These are phyloP conservation scores for Kickxella alabastrina DNA, from an alignment of 192 early-diverging fungal species.

Conservation along the genomic window DNA sequence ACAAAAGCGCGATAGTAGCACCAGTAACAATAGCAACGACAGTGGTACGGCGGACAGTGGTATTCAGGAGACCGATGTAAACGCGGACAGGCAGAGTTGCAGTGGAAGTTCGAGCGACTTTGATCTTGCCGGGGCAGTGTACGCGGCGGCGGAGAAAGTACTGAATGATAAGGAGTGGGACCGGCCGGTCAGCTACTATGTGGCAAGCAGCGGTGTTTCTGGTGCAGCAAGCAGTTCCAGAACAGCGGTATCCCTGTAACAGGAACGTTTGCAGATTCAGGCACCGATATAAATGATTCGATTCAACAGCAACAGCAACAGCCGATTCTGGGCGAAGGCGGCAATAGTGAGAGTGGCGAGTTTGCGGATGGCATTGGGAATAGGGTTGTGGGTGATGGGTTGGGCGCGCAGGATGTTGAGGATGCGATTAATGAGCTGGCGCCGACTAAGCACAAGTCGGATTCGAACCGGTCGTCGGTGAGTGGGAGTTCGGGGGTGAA, in stretches of 20 bases:
- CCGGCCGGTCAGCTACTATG: constrained; percentile 31
- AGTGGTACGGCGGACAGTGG: too few species aligned
- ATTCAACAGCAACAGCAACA: too few species aligned
- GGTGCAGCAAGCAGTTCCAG: not conserved
- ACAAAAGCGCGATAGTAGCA: too few species aligned
- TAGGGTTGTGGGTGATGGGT: not conserved
- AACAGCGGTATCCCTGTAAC: too few species aligned
- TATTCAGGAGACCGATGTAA: too few species aligned
- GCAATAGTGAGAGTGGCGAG: too few species aligned
- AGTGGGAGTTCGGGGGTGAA: constrained; percentile 6
- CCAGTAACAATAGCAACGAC: too few species aligned
- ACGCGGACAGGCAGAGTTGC: too few species aligned
- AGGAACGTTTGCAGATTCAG: too few species aligned
- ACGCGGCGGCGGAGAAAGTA: constrained; percentile 39
- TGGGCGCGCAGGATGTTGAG: constrained; percentile 13
- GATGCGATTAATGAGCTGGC: constrained; percentile 34
- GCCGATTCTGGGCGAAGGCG: too few species aligned
- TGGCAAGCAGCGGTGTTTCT: constrained; percentile 3
- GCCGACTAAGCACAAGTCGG: constrained; percentile 9
- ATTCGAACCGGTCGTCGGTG: constrained; percentile 1
- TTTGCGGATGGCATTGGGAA: too few species aligned
- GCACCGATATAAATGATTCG: too few species aligned
- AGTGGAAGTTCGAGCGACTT: constrained; percentile 16
- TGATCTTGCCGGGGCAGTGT: constrained; percentile 40
- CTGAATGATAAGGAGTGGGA: constrained; percentile 50